These are phyloP conservation scores for Viridothelium virens DNA, from an alignment of 495 filamentous ascomycete species.

Conservation along the genomic window DNA sequence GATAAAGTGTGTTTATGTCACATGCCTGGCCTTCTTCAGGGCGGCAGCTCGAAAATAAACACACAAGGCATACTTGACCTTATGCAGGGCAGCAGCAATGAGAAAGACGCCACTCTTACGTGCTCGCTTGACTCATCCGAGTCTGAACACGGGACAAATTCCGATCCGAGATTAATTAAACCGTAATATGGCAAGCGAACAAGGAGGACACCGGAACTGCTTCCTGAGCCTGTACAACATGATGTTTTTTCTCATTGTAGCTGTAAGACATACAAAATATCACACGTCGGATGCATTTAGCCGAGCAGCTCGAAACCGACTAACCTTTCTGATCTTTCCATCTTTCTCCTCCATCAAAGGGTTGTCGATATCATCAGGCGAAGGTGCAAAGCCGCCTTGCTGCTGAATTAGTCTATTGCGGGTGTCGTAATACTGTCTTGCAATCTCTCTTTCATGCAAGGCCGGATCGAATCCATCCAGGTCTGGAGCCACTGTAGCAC, in stretches of 20 bases:
- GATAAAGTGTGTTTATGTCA: neutral
- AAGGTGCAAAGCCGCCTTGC: conserved; percentile 64
- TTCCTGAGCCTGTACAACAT: neutral
- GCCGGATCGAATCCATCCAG: conserved; percentile 68
- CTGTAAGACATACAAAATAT: neutral
- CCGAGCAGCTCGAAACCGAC: conserved; percentile 82
- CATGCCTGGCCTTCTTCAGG: conserved; percentile 1
- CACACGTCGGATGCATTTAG: conserved; percentile 30
- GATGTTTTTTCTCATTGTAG: neutral
- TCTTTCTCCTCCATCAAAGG: conserved; percentile 57
- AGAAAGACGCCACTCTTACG: neutral
- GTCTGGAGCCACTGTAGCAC: conserved; percentile 39
- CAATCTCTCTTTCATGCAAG: conserved; percentile 66
- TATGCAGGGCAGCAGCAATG: neutral
- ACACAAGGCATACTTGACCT: conserved; percentile 5
- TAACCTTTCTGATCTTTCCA: conserved; percentile 60
- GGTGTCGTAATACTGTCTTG: conserved; percentile 68
- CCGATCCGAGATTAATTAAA: neutral
- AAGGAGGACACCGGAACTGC: neutral
- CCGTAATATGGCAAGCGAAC: neutral
- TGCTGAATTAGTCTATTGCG: conserved; percentile 71
- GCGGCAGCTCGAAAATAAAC: neutral
- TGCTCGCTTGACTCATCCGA: neutral
- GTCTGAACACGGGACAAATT: neutral
- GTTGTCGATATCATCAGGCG: conserved; percentile 51